Base-by-base conservation (phyloP, 2,329 filamentous ascomycete species). In the Pestalotiopsis sp. region DNA sequence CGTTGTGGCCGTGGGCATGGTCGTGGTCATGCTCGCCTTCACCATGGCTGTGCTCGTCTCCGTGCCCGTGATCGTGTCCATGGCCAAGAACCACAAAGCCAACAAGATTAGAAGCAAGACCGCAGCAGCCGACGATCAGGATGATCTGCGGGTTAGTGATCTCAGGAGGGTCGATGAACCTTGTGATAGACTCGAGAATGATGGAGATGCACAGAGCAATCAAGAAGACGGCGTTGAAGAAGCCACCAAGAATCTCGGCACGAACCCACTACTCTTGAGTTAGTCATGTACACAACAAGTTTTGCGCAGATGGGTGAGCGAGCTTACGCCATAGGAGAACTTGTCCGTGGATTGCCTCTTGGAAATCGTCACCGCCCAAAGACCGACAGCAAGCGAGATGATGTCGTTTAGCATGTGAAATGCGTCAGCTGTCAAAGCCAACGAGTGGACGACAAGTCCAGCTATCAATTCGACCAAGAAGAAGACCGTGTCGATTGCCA, bases 351-450 rank as follows among this genome's bases (percentile, higher is more conserved):
- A 92, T 72, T 91, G 92, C 75, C 92, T 90, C 78, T 92, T 92
- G 30, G 94, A 93, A 64, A 97, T 92, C 70, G 91, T 93, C 66
- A 99, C 96, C 65, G 96, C 96, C 95, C 96, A 99, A 55, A 98
- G 81, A 71, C 96, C 96, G 70, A 99, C 95, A 67, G 91, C 87
- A 14, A 99, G 84, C 1, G 96, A 98, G 69, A 99, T 91, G 74
- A 99, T 96, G 88, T 99, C 96, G 84, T 99, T 99, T 69, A 99
- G 86, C 96, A 99, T 99, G 82, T 99, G 96, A 80, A 99, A 99
- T 69, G 96, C 94, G 83, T 99, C 96, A 66, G 96, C 96, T 77
- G 97, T 94, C 68, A 99, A 87, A 48, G 96, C 96, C 73, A 99
- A 88, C 20, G 96, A 98, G 77, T 94, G 91, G 69, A 97, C 94